Base-by-base conservation (phyloP, 106 monocot species). In the Phalaenopsis equestris region DNA sequence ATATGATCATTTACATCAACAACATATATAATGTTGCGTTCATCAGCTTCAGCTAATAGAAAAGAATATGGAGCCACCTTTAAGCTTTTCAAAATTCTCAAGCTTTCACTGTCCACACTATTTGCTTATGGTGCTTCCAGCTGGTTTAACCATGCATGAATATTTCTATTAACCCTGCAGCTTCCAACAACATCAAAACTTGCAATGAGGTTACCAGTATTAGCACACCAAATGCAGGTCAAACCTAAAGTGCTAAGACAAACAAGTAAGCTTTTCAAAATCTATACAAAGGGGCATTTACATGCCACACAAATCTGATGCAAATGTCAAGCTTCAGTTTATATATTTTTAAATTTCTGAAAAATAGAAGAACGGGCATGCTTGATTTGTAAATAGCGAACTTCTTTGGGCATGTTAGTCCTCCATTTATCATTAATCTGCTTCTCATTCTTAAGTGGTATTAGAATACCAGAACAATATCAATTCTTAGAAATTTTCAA, bases 211-310 rank as follows among this genome's bases (percentile, higher is more conserved):
- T 80, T 75, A 78, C 92, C 91, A 91, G 80, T 75, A 52, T 80
- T 85, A 67, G 85, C 81, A 83, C 82, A 80, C 82, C 82, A 91
- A 55, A 98, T 83, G 72, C 72, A 81, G 61, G 89, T 80, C 49
- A 93, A 78, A 73, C 94, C 98, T 70, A 87, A 88, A 57, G 84
- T 64, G 72, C 47, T 80, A 55, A 98, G 98, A 72, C 90, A 90
- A 49, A 91, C 30, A 81, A 98, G 92, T 83, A 92, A 88, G 46
- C 87, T 78, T 30, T 30, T 30, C 30, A 30, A 30, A 30, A 30
- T 30, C 0, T 30, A 30, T 30, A 30, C 30, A 30, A 30, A 0
- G 30, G 30, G 30, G 30, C 30, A 30, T 30, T 30, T 30, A 30
- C 30, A 30, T 30, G 2, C 87, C 84, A 30, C 30, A 83, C 82